phyloP scores from a whole-genome alignment of 768 basidiomycete genomes.

The Tulasnella sp. region DNA sequence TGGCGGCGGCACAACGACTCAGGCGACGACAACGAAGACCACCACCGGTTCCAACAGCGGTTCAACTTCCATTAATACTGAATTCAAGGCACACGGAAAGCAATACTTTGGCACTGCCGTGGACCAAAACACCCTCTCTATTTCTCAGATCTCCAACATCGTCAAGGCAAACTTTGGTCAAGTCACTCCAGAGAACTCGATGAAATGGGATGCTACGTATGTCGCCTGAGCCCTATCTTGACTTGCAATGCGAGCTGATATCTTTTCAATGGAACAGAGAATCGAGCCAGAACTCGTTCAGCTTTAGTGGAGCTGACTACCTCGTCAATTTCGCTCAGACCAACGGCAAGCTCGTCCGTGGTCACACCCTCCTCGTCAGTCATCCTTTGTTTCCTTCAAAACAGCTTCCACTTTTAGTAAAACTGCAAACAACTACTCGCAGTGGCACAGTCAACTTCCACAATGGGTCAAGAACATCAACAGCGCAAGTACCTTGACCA shows the following conservation, averaged over 20 bases:
- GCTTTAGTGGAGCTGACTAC: constrained; percentile 24
- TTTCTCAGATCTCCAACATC: constrained; percentile 23
- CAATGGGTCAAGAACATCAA: constrained; percentile 26
- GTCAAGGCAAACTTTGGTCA: constrained; percentile 27
- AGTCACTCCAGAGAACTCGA: constrained; percentile 29
- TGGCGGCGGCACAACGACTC: neutral
- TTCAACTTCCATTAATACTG: neutral
- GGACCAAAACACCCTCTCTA: neutral
- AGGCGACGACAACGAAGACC: neutral
- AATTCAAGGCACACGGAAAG: constrained; percentile 7
- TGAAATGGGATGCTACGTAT: constrained; percentile 19
- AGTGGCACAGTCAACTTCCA: constrained; percentile 26
- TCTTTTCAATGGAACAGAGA: constrained; percentile 14
- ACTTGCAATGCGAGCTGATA: neutral
- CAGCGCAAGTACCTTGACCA: constrained; percentile 25
- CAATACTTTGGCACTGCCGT: constrained; percentile 7
- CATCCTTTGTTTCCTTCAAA: too few relatives aligned
- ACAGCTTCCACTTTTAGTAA: too few relatives aligned
- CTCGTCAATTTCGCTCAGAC: constrained; percentile 28
- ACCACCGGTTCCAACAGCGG: neutral
- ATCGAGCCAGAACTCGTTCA: constrained; percentile 23
- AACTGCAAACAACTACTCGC: too few relatives aligned
- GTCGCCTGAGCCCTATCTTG: neutral
- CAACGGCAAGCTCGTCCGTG: constrained; percentile 27
- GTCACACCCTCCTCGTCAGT: constrained; percentile 26